A percentile compares a stretch with the other conserved stretches of the same genome.
Evolutionary conservation across 2,329 filamentous ascomycete genomes (phyloP).

Genomic region (Monilinia laxa): DNA sequence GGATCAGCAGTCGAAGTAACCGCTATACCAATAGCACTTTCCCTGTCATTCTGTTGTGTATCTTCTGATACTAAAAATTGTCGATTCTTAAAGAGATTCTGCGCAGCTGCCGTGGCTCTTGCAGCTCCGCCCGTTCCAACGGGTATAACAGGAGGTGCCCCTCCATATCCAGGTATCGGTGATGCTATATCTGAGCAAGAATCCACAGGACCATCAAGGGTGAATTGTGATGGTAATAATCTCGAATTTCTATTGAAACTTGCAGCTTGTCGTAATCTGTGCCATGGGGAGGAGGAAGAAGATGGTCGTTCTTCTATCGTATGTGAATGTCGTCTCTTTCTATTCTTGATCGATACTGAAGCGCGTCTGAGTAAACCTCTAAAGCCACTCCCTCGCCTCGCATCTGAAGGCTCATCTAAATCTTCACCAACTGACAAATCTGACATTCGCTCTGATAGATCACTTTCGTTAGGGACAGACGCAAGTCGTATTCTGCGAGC

Average conservation of each 20-base stretch:
- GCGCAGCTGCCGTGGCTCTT: slow-evolving; percentile 56
- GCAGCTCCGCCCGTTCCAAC: slow-evolving; percentile 59
- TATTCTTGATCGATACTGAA: slow-evolving; percentile 38
- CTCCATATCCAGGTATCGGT: slow-evolving; percentile 43
- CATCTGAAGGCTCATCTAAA: slow-evolving; percentile 5
- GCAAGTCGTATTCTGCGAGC: slow-evolving; percentile 32
- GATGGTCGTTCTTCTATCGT: slow-evolving; percentile 33
- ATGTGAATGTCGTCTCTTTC: slow-evolving; percentile 37
- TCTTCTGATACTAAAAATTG: slow-evolving; percentile 45
- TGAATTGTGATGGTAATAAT: slow-evolving; percentile 25
- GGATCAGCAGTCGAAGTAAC: slow-evolving; percentile 41
- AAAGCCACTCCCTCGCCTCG: slow-evolving; percentile 7
- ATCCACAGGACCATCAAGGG: slow-evolving; percentile 28
- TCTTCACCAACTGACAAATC: slow-evolving; percentile 11
- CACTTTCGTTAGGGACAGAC: slow-evolving; percentile 13
- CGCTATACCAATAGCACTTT: slow-evolving; percentile 64
- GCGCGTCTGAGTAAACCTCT: slow-evolving; percentile 37
- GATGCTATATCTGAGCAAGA: slow-evolving; percentile 30
- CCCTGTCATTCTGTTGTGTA: slow-evolving; percentile 50
- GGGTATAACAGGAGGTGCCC: slow-evolving; percentile 61
- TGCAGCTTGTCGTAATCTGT: slow-evolving; percentile 37
- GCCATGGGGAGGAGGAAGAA: slow-evolving; percentile 34
- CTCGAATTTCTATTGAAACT: slow-evolving; percentile 39
- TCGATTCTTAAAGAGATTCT: slow-evolving; percentile 47
- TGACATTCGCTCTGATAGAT: slow-evolving; percentile 12